Base-by-base conservation (phyloP, 305 asterid species). In the Fraxinus sp. region DNA sequence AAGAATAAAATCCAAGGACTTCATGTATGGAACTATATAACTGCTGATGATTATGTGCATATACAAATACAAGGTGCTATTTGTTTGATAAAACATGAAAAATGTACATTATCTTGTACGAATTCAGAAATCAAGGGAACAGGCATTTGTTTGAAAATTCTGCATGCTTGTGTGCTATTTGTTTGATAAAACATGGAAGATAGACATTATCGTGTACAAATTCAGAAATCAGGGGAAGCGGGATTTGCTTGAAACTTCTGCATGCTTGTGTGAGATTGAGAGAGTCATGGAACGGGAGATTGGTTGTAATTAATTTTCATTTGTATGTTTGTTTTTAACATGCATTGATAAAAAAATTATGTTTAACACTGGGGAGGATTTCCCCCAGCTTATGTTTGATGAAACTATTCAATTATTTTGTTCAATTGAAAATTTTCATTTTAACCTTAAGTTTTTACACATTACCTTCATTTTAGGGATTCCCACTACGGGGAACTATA, bases 401-500 rank as follows among this genome's bases (percentile, higher is more conserved):
- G 81, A 77, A 77, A 36, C 7, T 14, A 49, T 49, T 49, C 59
- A 49, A 49, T 49, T 16, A 49, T 49, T 49, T 16, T 16, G 59
- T 49, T 49, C 7, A 8, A 30, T 13, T 83, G 57, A 16, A 49
- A 11, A 57, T 30, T 71, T 24, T 76, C 66, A 68, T 26, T 78
- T 89, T 28, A 70, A 77, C 14, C 75, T 68, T 68, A 59, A 74
- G 62, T 62, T 81, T 86, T 78, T 81, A 76, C 82, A 36, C 59
- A 79, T 83, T 85, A 22, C 78, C 73, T 79, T 83, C 52, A 66
- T 88, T 87, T 77, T 85, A 96, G 99, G 99, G 98, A 87, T 90
- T 94, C 83, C 94, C 95, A 16, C 87, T 96, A 62, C 95, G 97
- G 52, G 99, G 99, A 82, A 96, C 94, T 59, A 92, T 96, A 82